Base-by-base conservation (phyloP, 148 eudicot species). In the Persicaria tinctoria region DNA sequence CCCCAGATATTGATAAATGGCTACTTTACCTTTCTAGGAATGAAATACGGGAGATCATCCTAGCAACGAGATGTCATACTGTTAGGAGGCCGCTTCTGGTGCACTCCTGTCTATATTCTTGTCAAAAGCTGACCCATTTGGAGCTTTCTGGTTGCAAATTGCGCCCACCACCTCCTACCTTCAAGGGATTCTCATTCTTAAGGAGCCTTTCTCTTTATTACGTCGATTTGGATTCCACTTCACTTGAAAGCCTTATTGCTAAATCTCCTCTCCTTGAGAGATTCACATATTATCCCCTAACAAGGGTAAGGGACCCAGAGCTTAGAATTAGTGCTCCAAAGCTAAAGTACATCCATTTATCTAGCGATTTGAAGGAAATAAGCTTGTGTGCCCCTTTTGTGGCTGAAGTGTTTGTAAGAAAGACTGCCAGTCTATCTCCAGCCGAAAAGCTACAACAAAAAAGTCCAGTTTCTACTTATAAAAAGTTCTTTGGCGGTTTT, bases 141-240 rank as follows among this genome's bases (percentile, higher is more conserved):
- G 89, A 89, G 81, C 88, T 91, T 44, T 78, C 83, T 72, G 84
- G 87, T n/a, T 91, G 91, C 78, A 87, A 89, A 68, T 74, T 91
- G 80, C 85, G 86, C 74, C 91, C 88, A 14, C 90, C 96, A 0
- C 72, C 77, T 8, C 8, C 38, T 0, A 56, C 69, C 7, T 91
- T 91, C 27, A 81, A 68, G 73, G 93, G 96, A 6, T 91, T 91
- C 59, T 49, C 59, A n/a, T 75, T 75, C 72, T 82, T 91, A 77
- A 87, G 78, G 76, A 71, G 79, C 69, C 87, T 91, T 57, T 83
- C 73, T 68, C 93, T 91, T 79, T 87, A 84, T 73, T 85, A 87
- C 73, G 93, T 91, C 55, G 51, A 80, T 38, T 74, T 89, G 54
- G 78, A 87, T 14, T 85, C 85, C 16, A 85, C 89, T 1, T 82